phyloP scores from a whole-genome alignment of 306 rosid genomes.

The Cajanus cajan region DNA sequence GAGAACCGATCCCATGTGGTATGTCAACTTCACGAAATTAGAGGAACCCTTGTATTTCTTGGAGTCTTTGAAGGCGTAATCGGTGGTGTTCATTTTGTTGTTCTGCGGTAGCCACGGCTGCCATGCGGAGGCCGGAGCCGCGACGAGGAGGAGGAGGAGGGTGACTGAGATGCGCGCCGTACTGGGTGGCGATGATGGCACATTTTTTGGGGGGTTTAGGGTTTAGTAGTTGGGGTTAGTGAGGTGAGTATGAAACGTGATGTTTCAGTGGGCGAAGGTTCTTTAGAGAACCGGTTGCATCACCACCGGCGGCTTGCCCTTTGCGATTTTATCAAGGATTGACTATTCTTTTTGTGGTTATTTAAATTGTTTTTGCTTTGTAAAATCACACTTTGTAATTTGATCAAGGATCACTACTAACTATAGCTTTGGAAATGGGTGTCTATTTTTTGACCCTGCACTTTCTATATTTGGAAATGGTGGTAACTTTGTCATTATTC shows the following conservation, averaged over 20 bases:
- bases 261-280: conserved; percentile 14
- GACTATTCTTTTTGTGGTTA: neutral
- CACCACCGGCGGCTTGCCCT: no score
- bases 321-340: neutral
- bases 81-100: conserved; percentile 40
- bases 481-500: no score
- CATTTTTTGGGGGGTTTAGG: no score
- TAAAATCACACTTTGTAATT: neutral
- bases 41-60: conserved; percentile 94
- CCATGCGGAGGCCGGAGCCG: conserved; percentile 42
- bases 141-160: conserved; percentile 28
- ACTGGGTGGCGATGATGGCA: conserved; percentile 11
- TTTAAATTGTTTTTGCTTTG: neutral
- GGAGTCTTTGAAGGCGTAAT: conserved; percentile 45
- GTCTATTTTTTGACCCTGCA: no score
- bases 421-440: neutral
- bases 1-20: conserved; percentile 98
- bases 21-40: conserved; percentile 72
- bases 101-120: conserved; percentile 88
- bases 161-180: no score
- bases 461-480: no score
- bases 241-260: conserved; percentile 5
- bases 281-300: neutral
- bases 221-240: no score
- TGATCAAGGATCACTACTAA: neutral